phyloP scores from a whole-genome alignment of 306 rosid genomes.

The Carpinus fangiana region DNA sequence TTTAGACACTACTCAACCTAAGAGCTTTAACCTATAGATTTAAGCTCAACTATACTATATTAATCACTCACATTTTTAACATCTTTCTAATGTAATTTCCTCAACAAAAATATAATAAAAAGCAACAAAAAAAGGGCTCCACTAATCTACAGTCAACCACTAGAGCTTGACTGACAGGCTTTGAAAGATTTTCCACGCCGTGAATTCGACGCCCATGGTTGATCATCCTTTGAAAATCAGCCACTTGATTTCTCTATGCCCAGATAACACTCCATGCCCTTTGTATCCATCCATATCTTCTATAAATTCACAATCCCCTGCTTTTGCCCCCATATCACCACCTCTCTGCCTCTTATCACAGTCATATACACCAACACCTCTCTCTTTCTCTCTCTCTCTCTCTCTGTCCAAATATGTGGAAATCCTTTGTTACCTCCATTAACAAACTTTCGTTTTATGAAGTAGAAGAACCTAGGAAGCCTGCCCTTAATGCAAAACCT shows the following conservation, averaged over 20 bases:
- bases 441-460: slow-evolving; percentile 14
- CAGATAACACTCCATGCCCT: not conserved
- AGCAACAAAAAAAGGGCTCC: not conserved
- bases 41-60: too few relatives aligned
- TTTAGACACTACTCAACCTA: too few relatives aligned
- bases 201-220: not conserved
- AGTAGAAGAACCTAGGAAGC: slow-evolving; percentile 11
- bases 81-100: too few relatives aligned
- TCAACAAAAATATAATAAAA: not conserved
- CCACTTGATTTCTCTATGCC: not conserved
- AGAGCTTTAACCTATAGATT: too few relatives aligned
- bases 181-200: not conserved
- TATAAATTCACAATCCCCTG: not conserved
- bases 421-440: slow-evolving; percentile 23
- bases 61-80: too few relatives aligned
- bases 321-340: not conserved
- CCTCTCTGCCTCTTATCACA: not conserved
- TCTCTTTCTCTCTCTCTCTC: not conserved
- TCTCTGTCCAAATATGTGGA: slow-evolving; percentile 28
- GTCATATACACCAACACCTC: not conserved
- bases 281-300: not conserved
- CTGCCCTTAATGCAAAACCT: slow-evolving; percentile 2
- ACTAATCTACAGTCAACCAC: not conserved
- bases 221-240: too few relatives aligned
- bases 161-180: not conserved